Evolutionary conservation across 352 stramenopile species (phyloP).

Genomic region (Pseudoperonospora humuli): DNA sequence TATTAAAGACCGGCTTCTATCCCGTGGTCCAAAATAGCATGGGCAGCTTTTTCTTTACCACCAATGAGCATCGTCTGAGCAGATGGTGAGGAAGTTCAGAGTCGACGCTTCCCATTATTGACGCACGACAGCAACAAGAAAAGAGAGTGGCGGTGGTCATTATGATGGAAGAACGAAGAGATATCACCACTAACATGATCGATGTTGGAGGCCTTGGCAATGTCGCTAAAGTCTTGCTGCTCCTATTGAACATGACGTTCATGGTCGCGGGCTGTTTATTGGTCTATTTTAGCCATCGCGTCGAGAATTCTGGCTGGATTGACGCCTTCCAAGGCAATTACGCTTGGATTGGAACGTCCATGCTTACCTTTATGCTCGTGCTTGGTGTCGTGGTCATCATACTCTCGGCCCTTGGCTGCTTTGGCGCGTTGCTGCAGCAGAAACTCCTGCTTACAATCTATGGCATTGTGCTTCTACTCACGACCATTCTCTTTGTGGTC

Average conservation of each 20-base stretch:
- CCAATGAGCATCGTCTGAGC: no score
- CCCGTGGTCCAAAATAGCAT: no score
- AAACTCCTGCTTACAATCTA: constrained; percentile 69
- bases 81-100: no score
- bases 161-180: background rate
- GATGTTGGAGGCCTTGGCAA: constrained; percentile 53
- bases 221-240: constrained; percentile 66
- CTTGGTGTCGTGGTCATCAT: constrained; percentile 60
- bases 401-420: constrained; percentile 57
- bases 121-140: no score
- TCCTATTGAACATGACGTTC: constrained; percentile 83
- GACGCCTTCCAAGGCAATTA: constrained; percentile 68
- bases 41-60: no score
- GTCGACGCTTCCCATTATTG: no score
- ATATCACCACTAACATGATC: constrained; percentile 20
- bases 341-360: constrained; percentile 51
- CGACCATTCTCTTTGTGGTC: constrained; percentile 52
- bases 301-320: constrained; percentile 59
- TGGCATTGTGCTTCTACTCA: constrained; percentile 51
- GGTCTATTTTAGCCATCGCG: constrained; percentile 72
- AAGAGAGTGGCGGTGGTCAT: no score
- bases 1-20: no score
- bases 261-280: constrained; percentile 68
- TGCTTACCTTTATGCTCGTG: constrained; percentile 59
- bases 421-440: constrained; percentile 61